phyloP scores from a whole-genome alignment of 1,139 yeast species.

The Hansenula sp. region DNA sequence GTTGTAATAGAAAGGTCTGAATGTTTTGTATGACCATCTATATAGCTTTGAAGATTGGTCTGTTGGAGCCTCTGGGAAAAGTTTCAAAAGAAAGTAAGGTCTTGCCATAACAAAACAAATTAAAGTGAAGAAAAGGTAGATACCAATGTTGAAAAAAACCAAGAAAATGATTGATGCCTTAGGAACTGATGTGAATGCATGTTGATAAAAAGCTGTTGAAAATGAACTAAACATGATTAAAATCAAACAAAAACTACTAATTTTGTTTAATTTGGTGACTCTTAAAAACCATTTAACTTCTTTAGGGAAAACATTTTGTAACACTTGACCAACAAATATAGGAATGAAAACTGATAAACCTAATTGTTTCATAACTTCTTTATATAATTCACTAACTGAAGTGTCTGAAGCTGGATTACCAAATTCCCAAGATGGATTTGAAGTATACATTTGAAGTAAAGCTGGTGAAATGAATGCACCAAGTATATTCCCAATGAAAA shows the following conservation, averaged over 20 bases:
- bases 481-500: constrained; percentile 73
- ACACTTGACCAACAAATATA: constrained; percentile 78
- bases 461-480: constrained; percentile 91
- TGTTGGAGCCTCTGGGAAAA: constrained; percentile 45
- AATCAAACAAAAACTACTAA: constrained; percentile 74
- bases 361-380: constrained; percentile 77
- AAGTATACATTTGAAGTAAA: constrained; percentile 62
- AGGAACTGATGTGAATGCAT: constrained; percentile 71
- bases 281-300: constrained; percentile 57
- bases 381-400: constrained; percentile 55
- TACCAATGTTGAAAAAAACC: constrained; percentile 76
- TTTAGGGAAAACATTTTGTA: constrained; percentile 64
- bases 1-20: constrained; percentile 67
- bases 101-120: constrained; percentile 57
- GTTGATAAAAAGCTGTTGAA: constrained; percentile 80
- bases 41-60: constrained; percentile 40
- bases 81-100: constrained; percentile 45
- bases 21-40: constrained; percentile 31
- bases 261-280: constrained; percentile 59
- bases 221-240: constrained; percentile 81
- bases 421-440: constrained; percentile 54
- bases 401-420: constrained; percentile 75
- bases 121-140: constrained; percentile 68
- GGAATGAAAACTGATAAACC: constrained; percentile 85
- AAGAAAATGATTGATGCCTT: constrained; percentile 66